Base-by-base conservation (phyloP, 2,329 filamentous ascomycete genomes). In the Podosphaera xanthii region DNA sequence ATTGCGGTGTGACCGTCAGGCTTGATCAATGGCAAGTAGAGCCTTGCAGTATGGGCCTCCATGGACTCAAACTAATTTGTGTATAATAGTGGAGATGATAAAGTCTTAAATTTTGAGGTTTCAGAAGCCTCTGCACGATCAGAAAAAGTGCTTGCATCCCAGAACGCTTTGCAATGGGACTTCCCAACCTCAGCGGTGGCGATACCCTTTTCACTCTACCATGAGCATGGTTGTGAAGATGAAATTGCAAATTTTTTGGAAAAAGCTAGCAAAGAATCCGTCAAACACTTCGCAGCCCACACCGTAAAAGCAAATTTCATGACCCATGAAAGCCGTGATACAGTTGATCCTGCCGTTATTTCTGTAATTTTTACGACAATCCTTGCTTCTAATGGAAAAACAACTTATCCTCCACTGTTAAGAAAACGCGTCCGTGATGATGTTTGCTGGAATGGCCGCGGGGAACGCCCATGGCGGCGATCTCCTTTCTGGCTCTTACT, bases 401-500 rank as follows among this genome's bases (percentile, higher is more conserved):
- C 69, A 0, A 60, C 71, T 0, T 53, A 68, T 0, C 68, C 74
- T 0, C 64, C 69, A 0, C 38, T 70, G 0, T 64, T 84, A 0
- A 70, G 71, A 0, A 87, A 87, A 65, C 72, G 76, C 1, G 74
- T 85, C 0, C 73, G 79, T 0, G 83, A 86, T 57, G 81, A 84
- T n/a, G 75, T 84, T 0, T 54, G 30, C 34, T 57, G 42, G 54
- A 73, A 72, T 10, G 65, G 69, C 0, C 65, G 74, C 0, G 71
- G 73, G 0, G 67, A 73, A 0, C 65, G 72, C 0, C 82, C 82
- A 0, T 87, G 83, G 82, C 73, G 83, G 22, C 71, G 84, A 44
- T 76, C 75, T 1, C 75, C 83, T 0, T 74, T 77, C 57, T 87
- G 81, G 77, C 74, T 87, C 0, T 70, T 81, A 0, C 67, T 86